phyloP scores from a whole-genome alignment of 2,329 filamentous ascomycete genomes.

The Diaporthe eres region DNA sequence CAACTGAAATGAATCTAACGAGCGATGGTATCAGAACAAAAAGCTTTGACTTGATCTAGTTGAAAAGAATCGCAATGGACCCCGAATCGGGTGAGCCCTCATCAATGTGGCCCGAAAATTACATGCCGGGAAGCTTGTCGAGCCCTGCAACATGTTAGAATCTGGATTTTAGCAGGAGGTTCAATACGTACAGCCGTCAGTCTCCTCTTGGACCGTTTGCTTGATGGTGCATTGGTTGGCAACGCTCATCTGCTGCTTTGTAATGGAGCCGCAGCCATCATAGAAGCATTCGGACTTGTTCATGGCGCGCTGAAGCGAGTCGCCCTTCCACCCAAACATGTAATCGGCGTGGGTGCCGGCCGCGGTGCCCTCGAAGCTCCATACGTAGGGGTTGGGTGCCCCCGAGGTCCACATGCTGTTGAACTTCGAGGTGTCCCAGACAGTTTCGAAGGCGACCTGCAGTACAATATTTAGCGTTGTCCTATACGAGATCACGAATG shows the following conservation, averaged over 20 bases:
- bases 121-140: slow-evolving; percentile 17
- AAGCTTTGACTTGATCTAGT: slow-evolving; percentile 18
- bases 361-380: slow-evolving; percentile 48
- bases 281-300: slow-evolving; percentile 42
- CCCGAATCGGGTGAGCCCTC: background rate
- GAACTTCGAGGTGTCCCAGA: slow-evolving; percentile 59
- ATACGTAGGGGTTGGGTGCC: slow-evolving; percentile 50
- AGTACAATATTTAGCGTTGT: background rate
- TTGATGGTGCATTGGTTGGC: slow-evolving; percentile 32
- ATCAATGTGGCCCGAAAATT: background rate
- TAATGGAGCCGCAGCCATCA: slow-evolving; percentile 34
- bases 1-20: slow-evolving; percentile 21
- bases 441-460: slow-evolving; percentile 57
- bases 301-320: slow-evolving; percentile 51
- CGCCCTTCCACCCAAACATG: slow-evolving; percentile 53
- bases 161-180: background rate
- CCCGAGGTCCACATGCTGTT: slow-evolving; percentile 55
- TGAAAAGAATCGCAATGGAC: background rate
- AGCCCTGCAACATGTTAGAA: slow-evolving; percentile 4
- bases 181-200: slow-evolving; percentile 8
- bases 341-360: slow-evolving; percentile 52
- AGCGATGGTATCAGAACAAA: background rate
- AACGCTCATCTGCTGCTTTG: slow-evolving; percentile 32
- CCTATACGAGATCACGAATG: no score
- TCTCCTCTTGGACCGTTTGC: background rate